Conservation (phyloP, 805 yeast species). For the Candida sonorensis region DNA sequence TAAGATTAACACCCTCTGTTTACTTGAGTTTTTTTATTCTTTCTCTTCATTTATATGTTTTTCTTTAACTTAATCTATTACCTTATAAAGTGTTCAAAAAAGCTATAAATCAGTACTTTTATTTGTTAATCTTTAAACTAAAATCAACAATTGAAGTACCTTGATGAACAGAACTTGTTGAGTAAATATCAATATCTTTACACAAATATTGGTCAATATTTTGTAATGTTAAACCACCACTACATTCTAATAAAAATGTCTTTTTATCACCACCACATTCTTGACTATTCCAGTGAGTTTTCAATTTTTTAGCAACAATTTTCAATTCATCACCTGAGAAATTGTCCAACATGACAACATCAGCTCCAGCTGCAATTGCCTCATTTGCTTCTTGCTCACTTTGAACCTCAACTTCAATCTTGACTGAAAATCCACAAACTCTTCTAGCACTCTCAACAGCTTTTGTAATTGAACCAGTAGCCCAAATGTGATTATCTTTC, state of each 20-base stretch:
- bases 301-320: constrained; percentile 57
- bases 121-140: constrained; percentile 57
- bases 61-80: no score
- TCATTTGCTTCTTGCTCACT: constrained; percentile 80
- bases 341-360: constrained; percentile 90
- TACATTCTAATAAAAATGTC: constrained; percentile 72
- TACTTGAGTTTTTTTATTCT: no score
- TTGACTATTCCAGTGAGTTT: constrained; percentile 40
- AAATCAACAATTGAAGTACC: constrained; percentile 82
- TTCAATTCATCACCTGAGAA: constrained; percentile 63
- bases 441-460: constrained; percentile 74
- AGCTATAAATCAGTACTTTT: no score
- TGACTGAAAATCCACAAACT: constrained; percentile 83
- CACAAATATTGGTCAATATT: constrained; percentile 63
- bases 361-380: constrained; percentile 94
- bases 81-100: no score
- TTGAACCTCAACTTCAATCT: constrained; percentile 91
- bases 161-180: constrained; percentile 88
- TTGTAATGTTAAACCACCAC: constrained; percentile 77
- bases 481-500: constrained; percentile 89
- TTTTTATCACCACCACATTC: constrained; percentile 27
- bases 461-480: constrained; percentile 83
- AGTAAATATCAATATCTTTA: constrained; percentile 79
- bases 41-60: no score
- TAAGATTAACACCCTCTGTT: no score